Evolutionary conservation across 1,284 basidiomycete species (phyloP), one percentile per base, ranked within the genome.

Genomic region (Ceratobasidium sp.): DNA sequence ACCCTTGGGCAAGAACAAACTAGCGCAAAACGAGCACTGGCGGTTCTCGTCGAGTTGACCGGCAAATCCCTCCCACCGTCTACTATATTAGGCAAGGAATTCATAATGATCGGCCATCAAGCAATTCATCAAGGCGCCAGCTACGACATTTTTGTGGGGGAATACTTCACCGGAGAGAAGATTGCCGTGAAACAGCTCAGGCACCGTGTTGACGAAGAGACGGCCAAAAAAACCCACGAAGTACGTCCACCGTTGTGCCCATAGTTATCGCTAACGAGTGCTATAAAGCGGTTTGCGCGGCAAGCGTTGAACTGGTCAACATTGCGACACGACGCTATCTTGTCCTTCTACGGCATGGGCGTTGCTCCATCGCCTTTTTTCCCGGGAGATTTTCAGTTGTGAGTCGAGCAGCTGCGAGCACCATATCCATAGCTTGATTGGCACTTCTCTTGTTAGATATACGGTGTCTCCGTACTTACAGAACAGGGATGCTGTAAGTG

Each of bases 131-230:
- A 51, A 44, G 60, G 72, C 13, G 6, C 46, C 7, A 66, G 23
- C 49, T 76, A 66, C 39, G 61, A 76, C 18, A 60, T 66, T 1
- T 66, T 76, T 28, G 13, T 49, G 10, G 72, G 72, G 4, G 44
- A 61, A n/a, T 76, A 66, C 49, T 76, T 76, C 26, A 76, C 61
- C 12, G 44, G 46, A 3, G 61, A 76, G 20, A 28, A 53, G 44
- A 76, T 76, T n/a, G 61, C 72, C 3, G 66, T 76, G 49, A 76
- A 76, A 33, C 60, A 66, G 20, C 61, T 76, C 12, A n/a, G 72
- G 3, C 72, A 76, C 13, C 46, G 72, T 26, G 51, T 76, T 13
- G 63, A 66, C 39, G 33, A n/a, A 20, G 72, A 66, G 20, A 76
- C 72, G 46, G 46, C 46, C 46, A 49, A 12, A 18, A 49, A 49